Conservation (phyloP, 163 green algal species). For the Prototheca cutis region DNA sequence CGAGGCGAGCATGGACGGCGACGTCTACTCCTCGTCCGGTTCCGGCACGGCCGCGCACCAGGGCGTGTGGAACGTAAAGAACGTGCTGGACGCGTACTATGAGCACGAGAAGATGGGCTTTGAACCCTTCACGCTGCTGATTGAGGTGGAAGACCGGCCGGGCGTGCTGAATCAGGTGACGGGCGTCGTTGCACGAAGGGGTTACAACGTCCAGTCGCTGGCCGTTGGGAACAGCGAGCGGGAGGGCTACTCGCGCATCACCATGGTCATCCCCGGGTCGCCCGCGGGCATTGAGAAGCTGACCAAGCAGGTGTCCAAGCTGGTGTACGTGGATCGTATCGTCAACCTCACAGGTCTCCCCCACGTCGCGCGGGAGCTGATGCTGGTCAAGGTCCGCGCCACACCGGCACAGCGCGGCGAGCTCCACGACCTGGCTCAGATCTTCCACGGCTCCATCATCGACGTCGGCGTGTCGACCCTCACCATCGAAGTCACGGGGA, state of each 20-base stretch:
- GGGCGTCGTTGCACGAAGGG: slow-evolving; percentile 81
- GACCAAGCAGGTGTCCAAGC: slow-evolving; percentile 82
- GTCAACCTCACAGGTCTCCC: slow-evolving; percentile 71
- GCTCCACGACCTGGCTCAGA: slow-evolving; percentile 70
- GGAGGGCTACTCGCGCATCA: slow-evolving; percentile 81
- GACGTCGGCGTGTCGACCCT: slow-evolving; percentile 72
- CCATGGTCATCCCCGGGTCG: slow-evolving; percentile 78
- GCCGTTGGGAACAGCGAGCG: slow-evolving; percentile 82
- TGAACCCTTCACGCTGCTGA: slow-evolving; percentile 70
- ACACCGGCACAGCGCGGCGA: slow-evolving; percentile 57
- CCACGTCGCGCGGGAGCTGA: slow-evolving; percentile 81
- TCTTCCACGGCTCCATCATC: slow-evolving; percentile 78
- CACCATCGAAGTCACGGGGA: slow-evolving; percentile 83
- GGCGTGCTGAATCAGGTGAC: slow-evolving; percentile 95
- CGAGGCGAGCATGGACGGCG: slow-evolving; percentile 5
- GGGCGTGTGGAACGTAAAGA: slow-evolving; percentile 31
- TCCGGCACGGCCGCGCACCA: background rate
- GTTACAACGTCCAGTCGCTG: slow-evolving; percentile 95
- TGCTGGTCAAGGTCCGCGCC: slow-evolving; percentile 91
- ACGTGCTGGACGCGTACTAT: slow-evolving; percentile 38
- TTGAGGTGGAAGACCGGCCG: slow-evolving; percentile 81
- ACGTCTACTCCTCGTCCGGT: slow-evolving; percentile 5
- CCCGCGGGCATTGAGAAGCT: slow-evolving; percentile 54
- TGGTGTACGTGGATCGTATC: slow-evolving; percentile 69
- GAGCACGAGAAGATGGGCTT: slow-evolving; percentile 9